Evolutionary conservation across 768 basidiomycete species (phyloP).

Genomic region (Plicaturopsis crispa): DNA sequence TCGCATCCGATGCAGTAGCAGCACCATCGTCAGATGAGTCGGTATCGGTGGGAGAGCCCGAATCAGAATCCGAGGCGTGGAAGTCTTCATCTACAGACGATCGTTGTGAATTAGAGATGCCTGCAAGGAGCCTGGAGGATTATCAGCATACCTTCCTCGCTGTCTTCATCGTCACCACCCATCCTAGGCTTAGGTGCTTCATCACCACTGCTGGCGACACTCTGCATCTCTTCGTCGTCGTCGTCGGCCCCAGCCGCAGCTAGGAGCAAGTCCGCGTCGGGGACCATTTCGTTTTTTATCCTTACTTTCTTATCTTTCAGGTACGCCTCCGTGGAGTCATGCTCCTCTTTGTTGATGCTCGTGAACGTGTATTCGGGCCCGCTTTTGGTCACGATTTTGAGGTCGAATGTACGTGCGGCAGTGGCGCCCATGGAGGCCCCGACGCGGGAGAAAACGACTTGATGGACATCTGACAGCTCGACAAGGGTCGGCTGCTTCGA

Average conservation of each 20-base stretch:
- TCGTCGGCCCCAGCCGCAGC: constrained; percentile 59
- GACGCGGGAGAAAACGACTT: constrained; percentile 89
- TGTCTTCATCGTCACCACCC: constrained; percentile 68
- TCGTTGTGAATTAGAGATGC: constrained; percentile 1
- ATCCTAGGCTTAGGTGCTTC: constrained; percentile 44
- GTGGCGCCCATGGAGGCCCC: constrained; percentile 77
- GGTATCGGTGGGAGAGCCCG: constrained; percentile 77
- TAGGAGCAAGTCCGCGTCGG: constrained; percentile 75
- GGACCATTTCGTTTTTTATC: constrained; percentile 93
- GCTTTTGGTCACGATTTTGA: constrained; percentile 80
- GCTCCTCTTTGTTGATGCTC: constrained; percentile 93
- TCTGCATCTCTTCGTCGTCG: constrained; percentile 76
- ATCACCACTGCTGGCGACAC: constrained; percentile 64
- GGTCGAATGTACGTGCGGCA: constrained; percentile 88
- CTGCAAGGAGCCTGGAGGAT: neutral
- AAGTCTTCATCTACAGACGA: constrained; percentile 76
- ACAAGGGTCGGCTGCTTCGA: constrained; percentile 91
- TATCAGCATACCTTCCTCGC: constrained; percentile 50
- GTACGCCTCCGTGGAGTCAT: constrained; percentile 78
- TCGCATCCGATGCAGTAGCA: constrained; percentile 78
- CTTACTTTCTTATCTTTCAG: constrained; percentile 86
- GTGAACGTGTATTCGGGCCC: constrained; percentile 87
- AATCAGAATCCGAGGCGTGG: constrained; percentile 75
- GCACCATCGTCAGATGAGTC: constrained; percentile 63
- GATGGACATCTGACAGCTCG: constrained; percentile 84